phyloP scores from a whole-genome alignment of 2,329 filamentous ascomycete species.

The Leptosphaerulina australis region DNA sequence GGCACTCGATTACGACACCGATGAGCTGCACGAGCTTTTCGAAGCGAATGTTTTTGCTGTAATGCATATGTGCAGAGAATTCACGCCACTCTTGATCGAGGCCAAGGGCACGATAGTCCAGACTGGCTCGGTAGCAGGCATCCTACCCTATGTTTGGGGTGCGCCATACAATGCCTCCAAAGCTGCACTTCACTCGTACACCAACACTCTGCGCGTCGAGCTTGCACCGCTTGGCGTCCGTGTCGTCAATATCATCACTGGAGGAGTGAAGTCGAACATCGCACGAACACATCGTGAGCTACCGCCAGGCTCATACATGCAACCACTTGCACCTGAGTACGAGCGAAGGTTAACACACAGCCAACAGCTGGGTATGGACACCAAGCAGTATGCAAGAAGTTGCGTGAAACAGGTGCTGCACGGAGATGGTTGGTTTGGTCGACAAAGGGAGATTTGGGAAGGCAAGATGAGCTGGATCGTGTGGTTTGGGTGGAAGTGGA shows the following conservation, averaged over 20 bases:
- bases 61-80: conserved; percentile 63
- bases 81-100: conserved; percentile 60
- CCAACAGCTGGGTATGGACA: conserved; percentile 60
- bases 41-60: conserved; percentile 61
- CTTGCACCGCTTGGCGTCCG: conserved; percentile 58
- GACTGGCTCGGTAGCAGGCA: conserved; percentile 53
- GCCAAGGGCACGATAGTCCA: conserved; percentile 54
- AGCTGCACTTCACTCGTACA: conserved; percentile 64
- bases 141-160: conserved; percentile 47
- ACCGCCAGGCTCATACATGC: conserved; percentile 57
- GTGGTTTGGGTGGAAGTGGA: conserved; percentile 57
- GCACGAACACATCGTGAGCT: conserved; percentile 59
- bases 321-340: conserved; percentile 60
- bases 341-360: conserved; percentile 58
- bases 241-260: conserved; percentile 60
- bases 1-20: conserved; percentile 59
- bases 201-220: conserved; percentile 64
- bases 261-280: conserved; percentile 65
- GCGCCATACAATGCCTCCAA: conserved; percentile 64
- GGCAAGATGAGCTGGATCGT: conserved; percentile 58
- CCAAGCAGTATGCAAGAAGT: conserved; percentile 59
- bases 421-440: conserved; percentile 37
- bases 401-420: conserved; percentile 61
- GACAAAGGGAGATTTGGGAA: conserved; percentile 61
- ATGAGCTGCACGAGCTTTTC: conserved; percentile 41